These are phyloP conservation scores for Taphrina wiesneri DNA, from an alignment of 1,139 yeast species.

Conservation along the genomic window DNA sequence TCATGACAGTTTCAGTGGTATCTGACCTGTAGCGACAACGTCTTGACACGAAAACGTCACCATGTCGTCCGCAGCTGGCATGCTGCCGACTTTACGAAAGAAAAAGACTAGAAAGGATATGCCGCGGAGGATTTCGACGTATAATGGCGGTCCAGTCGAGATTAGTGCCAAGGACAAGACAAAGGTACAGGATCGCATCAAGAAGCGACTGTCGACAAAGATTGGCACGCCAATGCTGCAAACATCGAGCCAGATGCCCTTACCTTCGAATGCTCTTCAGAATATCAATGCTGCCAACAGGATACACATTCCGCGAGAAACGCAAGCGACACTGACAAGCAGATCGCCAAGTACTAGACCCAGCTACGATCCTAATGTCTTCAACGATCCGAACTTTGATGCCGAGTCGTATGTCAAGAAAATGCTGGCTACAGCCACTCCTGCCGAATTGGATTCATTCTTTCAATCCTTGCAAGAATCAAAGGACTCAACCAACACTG, in stretches of 20 bases:
- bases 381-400: slow-evolving; percentile 33
- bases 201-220: slow-evolving; percentile 27
- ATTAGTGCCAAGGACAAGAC: slow-evolving; percentile 30
- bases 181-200: slow-evolving; percentile 30
- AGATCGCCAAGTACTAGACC: slow-evolving; percentile 3
- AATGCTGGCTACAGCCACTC: slow-evolving; percentile 35
- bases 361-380: slow-evolving; percentile 26
- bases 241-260: slow-evolving; percentile 2
- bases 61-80: slow-evolving; percentile 21
- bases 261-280: slow-evolving; percentile 16
- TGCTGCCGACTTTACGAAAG: slow-evolving; percentile 22
- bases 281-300: slow-evolving; percentile 22
- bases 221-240: slow-evolving; percentile 13
- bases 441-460: slow-evolving; percentile 36
- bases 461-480: slow-evolving; percentile 28
- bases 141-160: slow-evolving; percentile 22
- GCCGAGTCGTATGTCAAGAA: slow-evolving; percentile 34
- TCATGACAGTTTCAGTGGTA: too few relatives aligned
- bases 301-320: slow-evolving; percentile 25
- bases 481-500: slow-evolving; percentile 28
- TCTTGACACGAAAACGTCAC: background rate
- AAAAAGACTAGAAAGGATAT: slow-evolving; percentile 26
- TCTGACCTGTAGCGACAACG: too few relatives aligned
- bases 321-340: background rate
- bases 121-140: slow-evolving; percentile 26